phyloP scores from a whole-genome alignment of 257 asterid species.

The Leonotis leonurus region DNA sequence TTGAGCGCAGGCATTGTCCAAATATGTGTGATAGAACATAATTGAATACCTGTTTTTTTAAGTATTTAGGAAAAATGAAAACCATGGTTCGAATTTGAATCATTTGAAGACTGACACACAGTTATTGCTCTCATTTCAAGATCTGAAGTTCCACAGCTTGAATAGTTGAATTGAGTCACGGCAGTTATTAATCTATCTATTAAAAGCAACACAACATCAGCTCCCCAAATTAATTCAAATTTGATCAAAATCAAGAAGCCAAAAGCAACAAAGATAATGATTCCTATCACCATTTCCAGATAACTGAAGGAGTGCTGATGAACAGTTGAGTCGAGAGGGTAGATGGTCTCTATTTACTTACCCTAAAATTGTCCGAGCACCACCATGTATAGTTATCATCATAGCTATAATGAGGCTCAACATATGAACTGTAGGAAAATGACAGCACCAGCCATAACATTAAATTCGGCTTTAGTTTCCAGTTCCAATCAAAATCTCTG shows the following conservation, averaged over 20 bases:
- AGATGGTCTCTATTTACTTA: background rate
- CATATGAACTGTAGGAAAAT: constrained; percentile 24
- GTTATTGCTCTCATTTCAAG: too few relatives aligned
- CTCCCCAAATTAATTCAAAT: background rate
- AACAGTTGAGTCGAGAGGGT: background rate
- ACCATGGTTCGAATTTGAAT: too few relatives aligned
- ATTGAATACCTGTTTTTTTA: too few relatives aligned
- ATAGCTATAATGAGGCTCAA: constrained; percentile 9
- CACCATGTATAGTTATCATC: background rate
- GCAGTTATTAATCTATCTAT: too few relatives aligned
- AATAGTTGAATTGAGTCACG: too few relatives aligned
- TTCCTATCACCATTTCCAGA: background rate
- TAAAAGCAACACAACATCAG: too few relatives aligned
- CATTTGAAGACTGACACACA: too few relatives aligned
- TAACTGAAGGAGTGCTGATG: background rate
- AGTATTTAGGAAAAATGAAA: too few relatives aligned
- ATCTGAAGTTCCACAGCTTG: too few relatives aligned
- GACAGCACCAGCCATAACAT: constrained; percentile 3
- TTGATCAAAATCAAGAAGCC: background rate
- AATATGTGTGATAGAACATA: too few relatives aligned
- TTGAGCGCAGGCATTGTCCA: too few relatives aligned
- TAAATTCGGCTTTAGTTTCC: background rate
- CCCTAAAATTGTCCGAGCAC: background rate
- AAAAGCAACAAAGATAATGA: background rate
- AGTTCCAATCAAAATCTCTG: constrained; percentile 13